Evolutionary conservation across 2,329 filamentous ascomycete genomes (phyloP).

Genomic region (Fusarium solani-melongenae): DNA sequence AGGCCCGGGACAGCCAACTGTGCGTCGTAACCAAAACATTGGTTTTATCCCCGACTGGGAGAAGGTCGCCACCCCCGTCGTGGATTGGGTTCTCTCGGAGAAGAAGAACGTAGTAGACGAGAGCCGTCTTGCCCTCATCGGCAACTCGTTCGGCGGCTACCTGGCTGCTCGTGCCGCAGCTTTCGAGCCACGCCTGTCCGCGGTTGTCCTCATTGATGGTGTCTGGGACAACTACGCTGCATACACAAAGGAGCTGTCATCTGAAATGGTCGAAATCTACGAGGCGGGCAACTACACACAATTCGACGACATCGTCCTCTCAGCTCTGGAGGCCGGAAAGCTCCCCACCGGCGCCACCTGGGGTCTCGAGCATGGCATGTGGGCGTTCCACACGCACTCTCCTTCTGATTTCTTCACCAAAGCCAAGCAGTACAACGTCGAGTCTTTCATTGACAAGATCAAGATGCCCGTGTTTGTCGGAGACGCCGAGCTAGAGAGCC

Average conservation of each 20-base stretch:
- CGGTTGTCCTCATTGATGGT: slow-evolving; percentile 16
- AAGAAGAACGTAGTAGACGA: slow-evolving; percentile 8
- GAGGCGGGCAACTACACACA: slow-evolving; percentile 4
- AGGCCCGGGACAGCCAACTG: slow-evolving; percentile 26
- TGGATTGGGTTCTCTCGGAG: slow-evolving; percentile 5
- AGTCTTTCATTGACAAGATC: slow-evolving; percentile 9
- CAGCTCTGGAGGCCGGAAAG: neutral
- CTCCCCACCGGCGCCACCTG: slow-evolving; percentile 1
- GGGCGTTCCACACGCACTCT: slow-evolving; percentile 16
- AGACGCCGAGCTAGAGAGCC: neutral
- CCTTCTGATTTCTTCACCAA: slow-evolving; percentile 9
- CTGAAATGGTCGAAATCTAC: neutral
- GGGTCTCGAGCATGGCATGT: slow-evolving; percentile 7
- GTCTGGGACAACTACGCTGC: slow-evolving; percentile 26
- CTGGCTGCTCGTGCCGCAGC: slow-evolving; percentile 26
- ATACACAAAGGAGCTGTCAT: neutral
- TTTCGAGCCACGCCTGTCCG: slow-evolving; percentile 17
- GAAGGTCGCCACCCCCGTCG: neutral
- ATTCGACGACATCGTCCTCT: slow-evolving; percentile 8
- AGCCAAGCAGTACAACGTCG: slow-evolving; percentile 13
- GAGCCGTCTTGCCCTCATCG: neutral
- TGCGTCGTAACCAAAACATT: slow-evolving; percentile 10
- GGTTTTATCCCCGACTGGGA: slow-evolving; percentile 35
- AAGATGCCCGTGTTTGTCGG: slow-evolving; percentile 21
- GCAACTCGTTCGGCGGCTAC: slow-evolving; percentile 26